Base-by-base conservation (phyloP, 2,329 filamentous ascomycete genomes). In the Ophiostoma tasmaniense region DNA sequence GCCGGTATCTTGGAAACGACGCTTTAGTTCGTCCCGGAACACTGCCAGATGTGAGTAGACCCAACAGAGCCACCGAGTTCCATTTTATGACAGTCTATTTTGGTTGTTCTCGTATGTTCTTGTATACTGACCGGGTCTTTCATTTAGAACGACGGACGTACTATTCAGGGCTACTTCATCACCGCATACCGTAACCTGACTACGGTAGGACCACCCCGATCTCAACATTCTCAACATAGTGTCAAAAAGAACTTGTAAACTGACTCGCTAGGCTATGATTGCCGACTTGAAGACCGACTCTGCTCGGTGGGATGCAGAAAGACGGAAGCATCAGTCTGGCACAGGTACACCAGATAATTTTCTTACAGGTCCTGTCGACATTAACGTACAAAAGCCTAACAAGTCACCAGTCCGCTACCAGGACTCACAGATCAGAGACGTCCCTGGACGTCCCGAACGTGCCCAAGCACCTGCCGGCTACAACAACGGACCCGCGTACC, bases 1-100 rank as follows among this genome's bases (percentile, higher is more conserved):
- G 90, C 81, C 89, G 90, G 76, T 93, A 92, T 78, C 84, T 93
- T 74, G 90, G 90, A 76, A 92, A 92, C 78, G 90, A 93, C 82
- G 90, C 90, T 74, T 84, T 91, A 75, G 90, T 92, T 76, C 88
- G 89, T 76, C 90, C 90, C 70, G 89, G 89, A 75, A 87, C 85
- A 74, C 89, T 90, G 79, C 13, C 55, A 28, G 87, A 90, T 84
- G 89, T 92, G 84, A 74, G 83, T 77, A 45, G 45, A 37, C 65
- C 22, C 55, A 25, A 52, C 35, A 37, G 8, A 33, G 59, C 20
- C 33, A 22, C 30, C 30, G 14, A 30, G 2, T 10, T 8, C 30
- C 17, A 64, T 35, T n/a, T 8, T 1, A 22, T 20, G n/a, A n/a
- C 10, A 10, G 20, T 17, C 45, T n/a, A n/a, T n/a, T 22, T 8